Conservation (phyloP, 345 rosid species). For the Eutrema yunnanense region DNA sequence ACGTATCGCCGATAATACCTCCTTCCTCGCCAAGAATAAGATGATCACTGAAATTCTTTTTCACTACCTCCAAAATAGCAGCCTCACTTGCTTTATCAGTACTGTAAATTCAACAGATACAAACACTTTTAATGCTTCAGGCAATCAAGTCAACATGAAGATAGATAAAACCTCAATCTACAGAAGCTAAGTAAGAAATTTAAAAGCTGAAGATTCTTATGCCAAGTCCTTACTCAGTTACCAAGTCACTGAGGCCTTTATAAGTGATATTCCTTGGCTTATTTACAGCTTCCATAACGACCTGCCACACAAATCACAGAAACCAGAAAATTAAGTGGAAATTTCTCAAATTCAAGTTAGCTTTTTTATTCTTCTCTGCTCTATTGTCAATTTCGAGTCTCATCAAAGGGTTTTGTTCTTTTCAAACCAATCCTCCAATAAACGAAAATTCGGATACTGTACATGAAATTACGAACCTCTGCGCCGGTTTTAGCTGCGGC, state of each 20-base stretch:
- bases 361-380: no score
- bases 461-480: slow-evolving; percentile 41
- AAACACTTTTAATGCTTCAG: slow-evolving; percentile 4
- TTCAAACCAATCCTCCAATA: background rate
- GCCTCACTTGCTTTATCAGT: slow-evolving; percentile 90
- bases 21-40: slow-evolving; percentile 98
- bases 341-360: no score
- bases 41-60: slow-evolving; percentile 68
- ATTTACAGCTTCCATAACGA: slow-evolving; percentile 91
- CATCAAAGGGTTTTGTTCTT: background rate
- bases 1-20: slow-evolving; percentile 71
- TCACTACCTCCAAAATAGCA: slow-evolving; percentile 79
- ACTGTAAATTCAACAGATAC: slow-evolving; percentile 42
- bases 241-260: slow-evolving; percentile 83
- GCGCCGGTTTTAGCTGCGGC: slow-evolving; percentile 85
- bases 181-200: background rate
- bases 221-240: slow-evolving; percentile 66
- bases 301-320: slow-evolving; percentile 34
- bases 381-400: background rate
- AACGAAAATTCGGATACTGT: background rate
- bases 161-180: background rate
- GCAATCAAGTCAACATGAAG: background rate
- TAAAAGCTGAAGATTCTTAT: background rate
- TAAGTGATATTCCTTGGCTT: slow-evolving; percentile 74
- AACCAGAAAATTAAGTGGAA: no score